Evolutionary conservation across 2,329 filamentous ascomycete genomes (phyloP).

Genomic region (Penicillium sp.): DNA sequence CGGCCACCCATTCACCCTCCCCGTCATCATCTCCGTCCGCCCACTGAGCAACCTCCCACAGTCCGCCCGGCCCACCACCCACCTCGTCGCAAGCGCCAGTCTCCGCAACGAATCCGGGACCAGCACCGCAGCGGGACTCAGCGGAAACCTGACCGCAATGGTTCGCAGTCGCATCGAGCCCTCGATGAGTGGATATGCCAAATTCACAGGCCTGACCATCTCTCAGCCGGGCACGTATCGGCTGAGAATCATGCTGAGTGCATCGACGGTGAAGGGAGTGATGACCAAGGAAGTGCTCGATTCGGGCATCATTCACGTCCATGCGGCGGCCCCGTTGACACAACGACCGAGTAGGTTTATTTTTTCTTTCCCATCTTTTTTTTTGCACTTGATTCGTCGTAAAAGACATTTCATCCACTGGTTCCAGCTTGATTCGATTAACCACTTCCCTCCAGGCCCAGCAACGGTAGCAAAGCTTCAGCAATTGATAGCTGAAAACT

Average conservation of each 20-base stretch:
- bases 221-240: conserved; percentile 26
- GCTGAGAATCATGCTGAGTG: conserved; percentile 28
- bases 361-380: neutral
- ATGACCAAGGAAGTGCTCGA: conserved; percentile 27
- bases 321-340: conserved; percentile 19
- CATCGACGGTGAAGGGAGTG: conserved; percentile 24
- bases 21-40: conserved; percentile 26
- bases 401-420: no score
- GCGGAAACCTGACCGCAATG: conserved; percentile 27
- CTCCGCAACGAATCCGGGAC: conserved; percentile 25
- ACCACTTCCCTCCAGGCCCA: conserved; percentile 15
- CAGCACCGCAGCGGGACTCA: conserved; percentile 16
- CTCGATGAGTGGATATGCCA: conserved; percentile 27
- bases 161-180: conserved; percentile 28
- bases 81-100: conserved; percentile 25
- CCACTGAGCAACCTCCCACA: conserved; percentile 18
- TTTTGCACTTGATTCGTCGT: neutral
- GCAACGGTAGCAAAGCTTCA: conserved; percentile 22
- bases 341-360: conserved; percentile 26
- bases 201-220: conserved; percentile 24
- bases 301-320: conserved; percentile 26
- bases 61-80: conserved; percentile 13
- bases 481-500: conserved; percentile 24
- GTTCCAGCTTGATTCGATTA: neutral
- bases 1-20: conserved; percentile 25